Evolutionary conservation across 2,329 filamentous ascomycete species (phyloP), one percentile per base, ranked within the genome.

Genomic region (Calonectria pteridis): DNA sequence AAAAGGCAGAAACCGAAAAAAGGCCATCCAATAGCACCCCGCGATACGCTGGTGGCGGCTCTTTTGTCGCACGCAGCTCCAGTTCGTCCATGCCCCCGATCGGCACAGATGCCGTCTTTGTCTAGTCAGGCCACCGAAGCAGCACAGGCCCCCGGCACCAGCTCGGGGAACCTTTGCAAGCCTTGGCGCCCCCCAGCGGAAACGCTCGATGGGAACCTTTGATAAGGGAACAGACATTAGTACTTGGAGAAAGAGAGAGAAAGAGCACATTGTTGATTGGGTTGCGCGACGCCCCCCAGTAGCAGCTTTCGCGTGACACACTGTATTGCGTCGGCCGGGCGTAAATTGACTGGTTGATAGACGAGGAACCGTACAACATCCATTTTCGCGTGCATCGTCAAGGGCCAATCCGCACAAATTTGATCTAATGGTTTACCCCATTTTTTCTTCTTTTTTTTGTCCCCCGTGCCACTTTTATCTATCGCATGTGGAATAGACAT

Each of bases 161-260:
- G 31, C 70, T 72, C 70, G 65, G 70, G 70, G 70, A 64, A 68
- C 70, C 65, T 72, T 72, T 72, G 70, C 65, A 72, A 63, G 53
- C 11, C 70, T 72, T 72, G 70, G 70, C 70, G 50, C 40, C 53
- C 43, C 40, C 43, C 35, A 29, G 55, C 55, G 29, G 50, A 55
- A 51, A 28, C 49, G 55, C 55, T 59, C 55, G 20, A 37, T 31
- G 13, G 66, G 66, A 68, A 68, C 66, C 66, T 68, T 68, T 68
- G 66, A 68, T 68, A 68, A 40, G 55, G 31, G 33, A 35, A n/a
- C n/a, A n/a, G n/a, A n/a, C n/a, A n/a, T n/a, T n/a, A n/a, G n/a
- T n/a, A n/a, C n/a, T n/a, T n/a, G n/a, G n/a, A n/a, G n/a, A n/a
- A n/a, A n/a, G n/a, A n/a, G n/a, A n/a, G n/a, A n/a, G n/a, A n/a